Conservation (phyloP, 176 grass and related monocot genomes). For the Oryza officinalis region DNA sequence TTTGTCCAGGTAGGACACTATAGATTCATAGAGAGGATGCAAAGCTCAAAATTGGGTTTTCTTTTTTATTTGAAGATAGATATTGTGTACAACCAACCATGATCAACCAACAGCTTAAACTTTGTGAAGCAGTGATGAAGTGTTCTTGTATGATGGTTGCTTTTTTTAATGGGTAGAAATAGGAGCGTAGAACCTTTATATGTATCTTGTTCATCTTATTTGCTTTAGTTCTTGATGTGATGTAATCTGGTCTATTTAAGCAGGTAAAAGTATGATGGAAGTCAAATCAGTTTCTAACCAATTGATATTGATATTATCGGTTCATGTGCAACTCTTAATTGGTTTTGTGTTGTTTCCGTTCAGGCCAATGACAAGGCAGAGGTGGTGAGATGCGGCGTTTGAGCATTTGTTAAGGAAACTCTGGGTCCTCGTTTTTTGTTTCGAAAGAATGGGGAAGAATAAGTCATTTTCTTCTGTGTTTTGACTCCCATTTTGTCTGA, state of each 20-base stretch:
- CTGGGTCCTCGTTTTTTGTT: conserved; percentile 35
- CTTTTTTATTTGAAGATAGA: background rate
- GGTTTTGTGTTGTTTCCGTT: background rate
- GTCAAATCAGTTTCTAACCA: background rate
- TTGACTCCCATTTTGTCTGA: conserved; percentile 43
- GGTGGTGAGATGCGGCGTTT: conserved; percentile 53
- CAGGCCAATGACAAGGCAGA: conserved; percentile 61
- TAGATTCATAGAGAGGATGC: background rate
- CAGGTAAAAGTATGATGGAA: background rate
- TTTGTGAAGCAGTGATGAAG: background rate
- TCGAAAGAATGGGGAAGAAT: conserved; percentile 51
- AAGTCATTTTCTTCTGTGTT: conserved; percentile 56
- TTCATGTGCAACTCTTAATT: background rate
- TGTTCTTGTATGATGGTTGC: background rate
- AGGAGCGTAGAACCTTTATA: background rate
- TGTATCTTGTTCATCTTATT: background rate
- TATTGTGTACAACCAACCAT: background rate
- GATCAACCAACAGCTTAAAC: background rate
- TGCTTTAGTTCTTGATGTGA: background rate
- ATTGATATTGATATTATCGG: background rate
- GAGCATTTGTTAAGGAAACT: conserved; percentile 24
- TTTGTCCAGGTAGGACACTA: background rate
- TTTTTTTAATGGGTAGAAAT: background rate
- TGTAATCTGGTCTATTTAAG: background rate
- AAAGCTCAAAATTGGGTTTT: background rate